phyloP scores from a whole-genome alignment of 2,329 filamentous ascomycete genomes.

The Aspergillus pseudonomiae region DNA sequence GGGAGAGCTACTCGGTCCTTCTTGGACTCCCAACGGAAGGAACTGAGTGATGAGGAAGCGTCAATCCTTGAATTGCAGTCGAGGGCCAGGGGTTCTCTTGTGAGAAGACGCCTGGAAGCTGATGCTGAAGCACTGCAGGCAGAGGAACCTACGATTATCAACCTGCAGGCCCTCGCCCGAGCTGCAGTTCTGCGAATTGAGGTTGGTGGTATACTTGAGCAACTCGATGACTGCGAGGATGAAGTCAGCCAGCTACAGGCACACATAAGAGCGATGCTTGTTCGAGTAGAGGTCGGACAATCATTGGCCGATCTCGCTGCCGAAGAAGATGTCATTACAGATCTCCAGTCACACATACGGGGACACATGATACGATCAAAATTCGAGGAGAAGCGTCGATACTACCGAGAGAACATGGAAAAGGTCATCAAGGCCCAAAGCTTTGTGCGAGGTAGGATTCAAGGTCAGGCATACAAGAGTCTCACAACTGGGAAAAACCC shows the following conservation, averaged over 20 bases:
- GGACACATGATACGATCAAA: conserved; percentile 72
- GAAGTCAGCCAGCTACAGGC: conserved; percentile 73
- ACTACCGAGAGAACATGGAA: conserved; percentile 96
- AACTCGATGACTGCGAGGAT: conserved; percentile 69
- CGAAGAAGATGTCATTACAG: conserved; percentile 75
- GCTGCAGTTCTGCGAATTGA: conserved; percentile 46
- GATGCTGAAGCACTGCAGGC: conserved; percentile 35
- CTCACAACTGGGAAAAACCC: conserved; percentile 95
- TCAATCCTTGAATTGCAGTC: conserved; percentile 56
- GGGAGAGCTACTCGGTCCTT: conserved; percentile 35
- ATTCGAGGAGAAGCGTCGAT: conserved; percentile 83
- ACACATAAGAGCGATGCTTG: conserved; percentile 75
- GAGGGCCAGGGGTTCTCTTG: conserved; percentile 47
- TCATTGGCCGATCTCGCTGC: conserved; percentile 77
- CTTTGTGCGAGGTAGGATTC: conserved; percentile 89
- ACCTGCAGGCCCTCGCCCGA: conserved; percentile 45
- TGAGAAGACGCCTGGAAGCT: conserved; percentile 35
- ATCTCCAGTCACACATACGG: conserved; percentile 73
- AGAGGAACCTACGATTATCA: conserved; percentile 34
- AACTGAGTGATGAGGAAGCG: conserved; percentile 49
- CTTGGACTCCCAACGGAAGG: conserved; percentile 35
- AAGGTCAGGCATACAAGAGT: conserved; percentile 97
- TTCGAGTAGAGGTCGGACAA: conserved; percentile 72
- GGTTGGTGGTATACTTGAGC: conserved; percentile 61
- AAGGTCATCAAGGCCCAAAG: conserved; percentile 99